Conservation (phyloP, 371 early-diverging fungal species). For the Rhizopus sp. region DNA sequence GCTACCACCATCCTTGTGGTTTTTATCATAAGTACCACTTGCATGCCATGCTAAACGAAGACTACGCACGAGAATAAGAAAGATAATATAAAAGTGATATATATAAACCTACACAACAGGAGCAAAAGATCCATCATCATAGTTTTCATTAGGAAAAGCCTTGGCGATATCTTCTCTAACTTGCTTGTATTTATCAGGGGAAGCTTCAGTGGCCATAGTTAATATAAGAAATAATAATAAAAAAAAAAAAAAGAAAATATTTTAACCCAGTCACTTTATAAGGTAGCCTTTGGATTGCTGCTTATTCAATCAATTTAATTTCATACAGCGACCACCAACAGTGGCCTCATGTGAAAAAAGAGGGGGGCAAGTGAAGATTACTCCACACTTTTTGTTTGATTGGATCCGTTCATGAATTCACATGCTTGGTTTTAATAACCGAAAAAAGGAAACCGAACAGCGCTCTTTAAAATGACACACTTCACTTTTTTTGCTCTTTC, state of each 20-base stretch:
- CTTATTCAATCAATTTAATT: slow-evolving; percentile 28
- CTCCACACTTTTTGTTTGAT: slow-evolving; percentile 25
- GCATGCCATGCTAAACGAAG: slow-evolving; percentile 88
- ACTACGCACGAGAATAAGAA: slow-evolving; percentile 21
- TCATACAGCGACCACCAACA: slow-evolving; percentile 19
- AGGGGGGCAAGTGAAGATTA: background rate
- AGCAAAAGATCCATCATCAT: slow-evolving; percentile 85
- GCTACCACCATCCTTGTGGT: slow-evolving; percentile 75
- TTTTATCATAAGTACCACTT: slow-evolving; percentile 77
- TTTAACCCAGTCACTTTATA: slow-evolving; percentile 16
- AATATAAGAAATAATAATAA: slow-evolving; percentile 20
- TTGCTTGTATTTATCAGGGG: slow-evolving; percentile 49
- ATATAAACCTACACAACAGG: slow-evolving; percentile 63
- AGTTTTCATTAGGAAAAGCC: slow-evolving; percentile 62
- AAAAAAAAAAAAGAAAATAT: slow-evolving; percentile 7
- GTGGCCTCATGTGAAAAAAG: background rate
- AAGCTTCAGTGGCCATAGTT: slow-evolving; percentile 46
- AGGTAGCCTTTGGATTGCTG: slow-evolving; percentile 1
- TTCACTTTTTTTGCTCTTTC: slow-evolving; percentile 15
- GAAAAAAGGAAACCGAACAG: background rate
- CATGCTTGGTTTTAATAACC: slow-evolving; percentile 11
- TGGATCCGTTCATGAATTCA: slow-evolving; percentile 19
- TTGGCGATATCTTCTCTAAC: slow-evolving; percentile 62
- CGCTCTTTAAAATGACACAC: slow-evolving; percentile 25
- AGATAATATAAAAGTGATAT: slow-evolving; percentile 4